Evolutionary conservation across 2,329 filamentous ascomycete genomes (phyloP), one percentile per base, ranked within the genome.

Genomic region (Sclerotinia subarctica): DNA sequence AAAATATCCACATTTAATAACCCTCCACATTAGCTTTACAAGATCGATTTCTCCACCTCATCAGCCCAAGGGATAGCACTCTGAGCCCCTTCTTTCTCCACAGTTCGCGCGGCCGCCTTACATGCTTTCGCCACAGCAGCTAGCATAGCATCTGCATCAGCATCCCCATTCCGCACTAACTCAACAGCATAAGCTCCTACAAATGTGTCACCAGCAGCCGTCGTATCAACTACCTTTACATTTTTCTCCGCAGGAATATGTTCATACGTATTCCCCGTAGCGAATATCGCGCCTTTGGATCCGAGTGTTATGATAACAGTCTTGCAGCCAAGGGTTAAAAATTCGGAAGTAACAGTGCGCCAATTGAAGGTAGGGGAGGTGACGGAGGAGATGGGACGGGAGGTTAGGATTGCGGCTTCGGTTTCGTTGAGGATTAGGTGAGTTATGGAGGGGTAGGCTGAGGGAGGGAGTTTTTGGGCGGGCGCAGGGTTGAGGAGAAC

Each of bases 161-260:
- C 77, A 35, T 78, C 79, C 69, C 79, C 78, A 47, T 68, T 71
- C 7, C 68, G 83, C 51, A 92, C 91, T 42, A 90, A 85, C 68
- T 88, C 86, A 35, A 95, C 86, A 3, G 92, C 91, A 78, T 97
- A 96, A 29, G 88, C 90, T 2, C 95, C 94, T 6, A 96, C 92
- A 80, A 97, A 97, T 0, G 94, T 97, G 78, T 98, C 94, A 0
- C 94, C 94, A 6, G 95, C 95, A 1, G 91, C 94, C 10, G 94
- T 98, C 1, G 94, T 98, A 78, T 98, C 94, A 5, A 97, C 87
- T 1, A 98, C 94, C 68, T 85, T 80, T 5, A 78, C 80, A 24
- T 92, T 90, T 78, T 90, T 90, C 70, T 86, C 83, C 0, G 91
- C 92, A 5, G 82, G 80, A 1, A 93, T 79, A 35, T 82, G 88